phyloP scores from a whole-genome alignment of 768 basidiomycete genomes.

The Mycena pura region DNA sequence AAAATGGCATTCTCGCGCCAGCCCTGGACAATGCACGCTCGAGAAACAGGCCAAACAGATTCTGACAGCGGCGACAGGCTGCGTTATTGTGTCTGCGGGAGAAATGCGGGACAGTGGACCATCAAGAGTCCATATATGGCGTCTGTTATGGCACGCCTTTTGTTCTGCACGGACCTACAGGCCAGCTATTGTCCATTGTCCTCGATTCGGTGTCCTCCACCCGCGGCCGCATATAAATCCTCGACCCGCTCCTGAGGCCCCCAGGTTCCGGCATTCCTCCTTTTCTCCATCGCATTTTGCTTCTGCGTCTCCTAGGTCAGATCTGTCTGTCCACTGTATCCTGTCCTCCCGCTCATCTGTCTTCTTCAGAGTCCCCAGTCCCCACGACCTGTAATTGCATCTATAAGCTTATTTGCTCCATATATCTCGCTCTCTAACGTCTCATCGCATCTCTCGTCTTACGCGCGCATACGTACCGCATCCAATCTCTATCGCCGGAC shows the following conservation, averaged over 20 bases:
- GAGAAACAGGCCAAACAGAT: neutral
- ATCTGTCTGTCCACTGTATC: too few species aligned
- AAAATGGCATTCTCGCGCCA: too few species aligned
- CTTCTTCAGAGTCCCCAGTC: neutral
- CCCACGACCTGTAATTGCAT: constrained; percentile 15
- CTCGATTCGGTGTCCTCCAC: neutral
- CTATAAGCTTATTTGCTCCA: constrained; percentile 15
- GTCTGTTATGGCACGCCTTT: too few species aligned
- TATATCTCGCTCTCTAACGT: constrained; percentile 18
- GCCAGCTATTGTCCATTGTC: neutral
- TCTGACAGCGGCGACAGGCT: too few species aligned
- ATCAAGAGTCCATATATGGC: too few species aligned
- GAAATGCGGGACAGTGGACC: too few species aligned
- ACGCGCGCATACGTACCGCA: constrained; percentile 41
- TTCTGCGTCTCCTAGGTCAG: constrained; percentile 17
- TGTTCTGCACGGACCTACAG: too few species aligned
- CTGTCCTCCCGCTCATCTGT: neutral
- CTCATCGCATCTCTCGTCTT: constrained; percentile 26
- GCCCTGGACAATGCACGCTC: too few species aligned
- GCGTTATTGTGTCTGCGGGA: too few species aligned
- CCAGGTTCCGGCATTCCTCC: constrained; percentile 4
- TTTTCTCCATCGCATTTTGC: constrained; percentile 3
- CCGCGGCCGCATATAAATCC: neutral
- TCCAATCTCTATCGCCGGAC: constrained; percentile 62
- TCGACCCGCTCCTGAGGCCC: neutral